A percentile compares a stretch with the other conserved stretches of the same genome.
These are phyloP conservation scores for Pleomassaria siparia DNA, from an alignment of 2,329 filamentous ascomycete genomes.

Conservation along the genomic window DNA sequence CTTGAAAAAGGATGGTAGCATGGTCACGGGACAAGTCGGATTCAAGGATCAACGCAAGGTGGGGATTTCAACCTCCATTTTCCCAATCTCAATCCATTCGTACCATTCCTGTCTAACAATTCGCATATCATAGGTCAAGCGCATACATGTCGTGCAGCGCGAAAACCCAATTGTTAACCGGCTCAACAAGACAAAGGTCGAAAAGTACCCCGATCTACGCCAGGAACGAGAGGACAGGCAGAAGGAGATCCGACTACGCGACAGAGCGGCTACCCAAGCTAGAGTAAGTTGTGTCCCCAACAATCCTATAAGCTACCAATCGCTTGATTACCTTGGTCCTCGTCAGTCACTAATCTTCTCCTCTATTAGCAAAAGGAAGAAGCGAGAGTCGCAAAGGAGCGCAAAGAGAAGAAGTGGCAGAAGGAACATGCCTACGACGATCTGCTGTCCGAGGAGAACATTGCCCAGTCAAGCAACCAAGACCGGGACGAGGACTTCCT, in stretches of 20 bases:
- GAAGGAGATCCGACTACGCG: constrained; percentile 70
- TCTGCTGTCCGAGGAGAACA: constrained; percentile 78
- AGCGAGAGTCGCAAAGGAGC: constrained; percentile 70
- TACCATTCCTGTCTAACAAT: too few species aligned
- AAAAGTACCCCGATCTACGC: constrained; percentile 80
- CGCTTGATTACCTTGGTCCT: neutral
- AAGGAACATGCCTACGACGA: constrained; percentile 99
- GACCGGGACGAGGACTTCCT: constrained; percentile 75
- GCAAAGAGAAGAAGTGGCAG: constrained; percentile 87
- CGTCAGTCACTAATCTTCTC: neutral
- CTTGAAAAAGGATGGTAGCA: constrained; percentile 90
- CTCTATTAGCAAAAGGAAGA: constrained; percentile 71
- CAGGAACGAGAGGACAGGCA: constrained; percentile 79
- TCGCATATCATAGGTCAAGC: too few species aligned
- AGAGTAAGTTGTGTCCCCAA: constrained; percentile 54
- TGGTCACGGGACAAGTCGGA: constrained; percentile 92
- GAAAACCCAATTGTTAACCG: constrained; percentile 93
- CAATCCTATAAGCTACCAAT: too few species aligned
- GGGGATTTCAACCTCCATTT: too few species aligned
- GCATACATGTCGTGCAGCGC: constrained; percentile 74
- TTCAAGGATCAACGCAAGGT: constrained; percentile 85
- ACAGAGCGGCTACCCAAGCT: constrained; percentile 63
- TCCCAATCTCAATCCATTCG: too few species aligned
- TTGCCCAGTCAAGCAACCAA: constrained; percentile 80
- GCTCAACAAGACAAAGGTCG: constrained; percentile 94